Conservation (phyloP, 352 stramenopile genomes). For the Pythium dissimile region DNA sequence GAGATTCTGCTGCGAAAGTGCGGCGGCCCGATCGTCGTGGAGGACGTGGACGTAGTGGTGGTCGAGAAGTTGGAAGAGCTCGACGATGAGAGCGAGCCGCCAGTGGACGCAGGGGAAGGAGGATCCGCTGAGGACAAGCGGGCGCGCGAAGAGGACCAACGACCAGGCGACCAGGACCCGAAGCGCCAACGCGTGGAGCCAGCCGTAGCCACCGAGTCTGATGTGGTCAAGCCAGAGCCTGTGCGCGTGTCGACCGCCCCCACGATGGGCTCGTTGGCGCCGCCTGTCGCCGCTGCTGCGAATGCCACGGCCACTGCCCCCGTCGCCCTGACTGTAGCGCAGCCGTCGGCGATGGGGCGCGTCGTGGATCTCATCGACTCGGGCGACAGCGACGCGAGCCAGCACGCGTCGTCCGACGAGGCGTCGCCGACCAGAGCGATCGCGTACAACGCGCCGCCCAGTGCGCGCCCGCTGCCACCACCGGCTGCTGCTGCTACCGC, state of each 20-base stretch:
- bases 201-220: not conserved
- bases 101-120: not conserved
- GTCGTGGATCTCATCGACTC: not conserved
- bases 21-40: slow-evolving; percentile 40
- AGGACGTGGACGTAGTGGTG: slow-evolving; percentile 11
- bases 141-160: slow-evolving; percentile 4
- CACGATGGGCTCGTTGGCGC: no score
- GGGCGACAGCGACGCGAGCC: not conserved
- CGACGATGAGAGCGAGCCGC: slow-evolving; percentile 17
- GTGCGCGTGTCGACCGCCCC: no score
- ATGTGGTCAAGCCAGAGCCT: slow-evolving; percentile 10
- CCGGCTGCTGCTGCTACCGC: no score
- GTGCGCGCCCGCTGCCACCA: not conserved
- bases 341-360: not conserved
- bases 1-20: slow-evolving; percentile 57
- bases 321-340: no score
- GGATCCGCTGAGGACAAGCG: slow-evolving; percentile 1
- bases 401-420: not conserved
- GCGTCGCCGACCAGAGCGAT: not conserved
- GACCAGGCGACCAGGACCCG: not conserved
- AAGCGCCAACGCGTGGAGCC: slow-evolving; percentile 12
- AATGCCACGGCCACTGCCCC: not conserved
- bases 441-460: not conserved
- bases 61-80: slow-evolving; percentile 33
- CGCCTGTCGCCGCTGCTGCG: no score